These are phyloP conservation scores for Solanum chiquidenum DNA, from an alignment of 257 asterid species.

Conservation along the genomic window DNA sequence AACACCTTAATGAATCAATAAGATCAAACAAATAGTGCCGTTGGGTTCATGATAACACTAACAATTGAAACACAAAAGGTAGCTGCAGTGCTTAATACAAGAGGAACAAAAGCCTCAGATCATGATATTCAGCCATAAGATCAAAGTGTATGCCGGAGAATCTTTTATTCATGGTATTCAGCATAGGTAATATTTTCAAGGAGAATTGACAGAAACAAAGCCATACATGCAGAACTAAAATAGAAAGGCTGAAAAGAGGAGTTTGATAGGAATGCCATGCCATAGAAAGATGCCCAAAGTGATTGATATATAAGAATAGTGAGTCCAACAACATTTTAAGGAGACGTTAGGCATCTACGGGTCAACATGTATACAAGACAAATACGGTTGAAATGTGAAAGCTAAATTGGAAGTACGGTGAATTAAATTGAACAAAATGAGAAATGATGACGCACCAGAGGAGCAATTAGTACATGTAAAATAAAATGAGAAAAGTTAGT, in stretches of 20 bases:
- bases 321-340: background rate
- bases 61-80: background rate
- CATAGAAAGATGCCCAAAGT: background rate
- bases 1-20: background rate
- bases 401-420: background rate
- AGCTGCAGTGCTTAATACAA: background rate
- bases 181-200: background rate
- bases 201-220: background rate
- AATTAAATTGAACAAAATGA: background rate
- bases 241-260: background rate
- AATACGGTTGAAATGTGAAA: background rate
- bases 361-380: background rate
- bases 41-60: background rate
- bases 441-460: background rate
- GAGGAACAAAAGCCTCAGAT: background rate
- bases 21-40: background rate
- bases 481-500: background rate
- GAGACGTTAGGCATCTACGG: background rate
- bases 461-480: background rate
- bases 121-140: background rate
- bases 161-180: background rate
- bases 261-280: background rate
- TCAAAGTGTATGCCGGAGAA: background rate
- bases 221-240: background rate
- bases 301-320: background rate